These are phyloP conservation scores for Pythium myriotylum DNA, from an alignment of 352 stramenopile genomes.

Conservation along the genomic window DNA sequence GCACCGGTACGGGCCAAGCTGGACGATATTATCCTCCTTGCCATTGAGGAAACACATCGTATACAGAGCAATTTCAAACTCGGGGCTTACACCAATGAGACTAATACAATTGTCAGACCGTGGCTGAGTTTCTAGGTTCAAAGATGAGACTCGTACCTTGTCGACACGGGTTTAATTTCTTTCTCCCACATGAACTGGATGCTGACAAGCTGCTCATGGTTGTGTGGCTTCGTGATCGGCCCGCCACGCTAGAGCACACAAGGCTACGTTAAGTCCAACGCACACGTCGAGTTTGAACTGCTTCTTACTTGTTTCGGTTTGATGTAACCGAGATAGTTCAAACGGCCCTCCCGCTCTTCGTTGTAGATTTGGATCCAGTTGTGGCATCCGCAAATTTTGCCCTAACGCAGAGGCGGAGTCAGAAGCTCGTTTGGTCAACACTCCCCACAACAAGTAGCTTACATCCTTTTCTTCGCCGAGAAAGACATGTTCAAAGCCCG, in stretches of 20 bases:
- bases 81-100: conserved; percentile 93
- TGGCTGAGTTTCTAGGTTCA: too few relatives aligned
- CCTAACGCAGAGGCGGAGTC: conserved; percentile 34
- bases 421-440: not conserved
- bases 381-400: conserved; percentile 92
- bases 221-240: conserved; percentile 68
- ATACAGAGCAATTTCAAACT: conserved; percentile 98
- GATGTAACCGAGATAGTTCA: conserved; percentile 96
- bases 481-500: conserved; percentile 97
- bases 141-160: conserved; percentile 63
- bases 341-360: conserved; percentile 90
- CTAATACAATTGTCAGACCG: too few relatives aligned
- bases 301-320: conserved; percentile 66
- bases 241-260: conserved; percentile 42
- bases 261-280: not conserved
- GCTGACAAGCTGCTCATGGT: conserved; percentile 93
- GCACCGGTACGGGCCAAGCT: conserved; percentile 82
- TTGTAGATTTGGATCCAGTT: conserved; percentile 98
- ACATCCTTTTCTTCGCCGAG: conserved; percentile 95
- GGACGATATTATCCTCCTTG: conserved; percentile 85
- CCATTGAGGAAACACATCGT: conserved; percentile 95
- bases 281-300: not conserved
- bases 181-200: conserved; percentile 94
- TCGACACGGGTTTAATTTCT: conserved; percentile 90
- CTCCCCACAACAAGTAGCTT: conserved; percentile 14